phyloP scores from a whole-genome alignment of 768 basidiomycete genomes.

The Rhodosporidiobolus sp. region DNA sequence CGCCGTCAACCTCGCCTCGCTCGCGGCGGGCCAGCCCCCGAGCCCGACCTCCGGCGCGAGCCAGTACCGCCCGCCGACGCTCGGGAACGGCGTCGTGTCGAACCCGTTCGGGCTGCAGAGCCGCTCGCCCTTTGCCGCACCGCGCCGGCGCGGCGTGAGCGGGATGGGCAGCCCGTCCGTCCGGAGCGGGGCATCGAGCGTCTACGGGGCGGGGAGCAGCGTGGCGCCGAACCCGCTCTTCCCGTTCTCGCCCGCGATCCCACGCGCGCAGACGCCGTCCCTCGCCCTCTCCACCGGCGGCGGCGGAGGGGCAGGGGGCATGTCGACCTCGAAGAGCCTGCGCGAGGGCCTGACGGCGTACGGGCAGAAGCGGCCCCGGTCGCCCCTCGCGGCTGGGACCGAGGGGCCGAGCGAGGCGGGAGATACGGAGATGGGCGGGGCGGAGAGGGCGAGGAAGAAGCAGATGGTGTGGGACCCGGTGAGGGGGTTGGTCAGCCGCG shows the following conservation, averaged over 20 bases:
- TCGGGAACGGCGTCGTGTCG: slow-evolving; percentile 17
- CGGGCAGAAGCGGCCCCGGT: slow-evolving; percentile 15
- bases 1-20: slow-evolving; percentile 30
- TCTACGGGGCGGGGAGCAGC: background rate
- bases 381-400: background rate
- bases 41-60: slow-evolving; percentile 4
- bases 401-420: background rate
- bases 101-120: slow-evolving; percentile 32
- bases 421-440: background rate
- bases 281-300: slow-evolving; percentile 4
- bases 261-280: slow-evolving; percentile 19
- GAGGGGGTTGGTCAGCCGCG: slow-evolving; percentile 33
- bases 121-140: slow-evolving; percentile 27
- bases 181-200: background rate
- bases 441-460: slow-evolving; percentile 35
- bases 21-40: background rate
- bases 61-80: background rate
- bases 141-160: background rate
- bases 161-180: background rate
- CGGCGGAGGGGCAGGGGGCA: no score
- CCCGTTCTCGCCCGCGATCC: slow-evolving; percentile 32
- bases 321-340: slow-evolving; percentile 7
- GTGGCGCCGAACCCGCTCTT: slow-evolving; percentile 23
- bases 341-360: slow-evolving; percentile 22
- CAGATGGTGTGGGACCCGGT: slow-evolving; percentile 40